phyloP scores from a whole-genome alignment of 306 rosid species.

The Malus orientalis region DNA sequence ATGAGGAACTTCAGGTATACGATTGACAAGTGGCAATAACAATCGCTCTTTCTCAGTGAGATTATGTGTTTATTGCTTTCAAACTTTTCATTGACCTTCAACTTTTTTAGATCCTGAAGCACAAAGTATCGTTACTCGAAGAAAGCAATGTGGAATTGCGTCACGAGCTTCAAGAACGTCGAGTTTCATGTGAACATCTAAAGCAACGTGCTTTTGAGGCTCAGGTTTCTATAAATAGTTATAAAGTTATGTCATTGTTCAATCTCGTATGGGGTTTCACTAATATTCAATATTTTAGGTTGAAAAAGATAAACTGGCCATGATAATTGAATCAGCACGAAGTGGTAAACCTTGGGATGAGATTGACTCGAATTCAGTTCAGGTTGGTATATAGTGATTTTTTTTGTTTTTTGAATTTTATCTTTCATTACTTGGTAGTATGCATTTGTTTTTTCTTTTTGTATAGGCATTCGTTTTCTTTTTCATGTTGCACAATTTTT shows the following conservation, averaged over 20 bases:
- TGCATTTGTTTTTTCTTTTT: not conserved
- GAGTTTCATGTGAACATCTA: slow-evolving; percentile 32
- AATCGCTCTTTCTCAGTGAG: not conserved
- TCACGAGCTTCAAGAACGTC: slow-evolving; percentile 51
- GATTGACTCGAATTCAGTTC: slow-evolving; percentile 57
- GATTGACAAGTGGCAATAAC: not conserved
- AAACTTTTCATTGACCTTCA: slow-evolving; percentile 11
- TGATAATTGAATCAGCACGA: slow-evolving; percentile 69
- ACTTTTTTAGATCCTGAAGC: slow-evolving; percentile 64
- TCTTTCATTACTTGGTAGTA: not conserved
- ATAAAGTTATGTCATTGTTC: not conserved
- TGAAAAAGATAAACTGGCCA: slow-evolving; percentile 66
- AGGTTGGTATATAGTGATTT: slow-evolving; percentile 38
- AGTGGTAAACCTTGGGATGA: slow-evolving; percentile 93
- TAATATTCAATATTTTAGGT: slow-evolving; percentile 42
- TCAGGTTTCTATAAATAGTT: slow-evolving; percentile 23
- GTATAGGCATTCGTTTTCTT: not conserved
- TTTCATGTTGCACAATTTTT: not conserved
- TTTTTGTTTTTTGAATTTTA: not conserved
- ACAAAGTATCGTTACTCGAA: slow-evolving; percentile 84
- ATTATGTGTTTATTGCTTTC: not conserved
- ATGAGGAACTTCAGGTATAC: slow-evolving; percentile 80
- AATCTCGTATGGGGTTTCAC: slow-evolving; percentile 3
- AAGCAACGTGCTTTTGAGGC: slow-evolving; percentile 44
- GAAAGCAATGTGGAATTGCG: slow-evolving; percentile 73